Evolutionary conservation across 495 filamentous ascomycete genomes (phyloP), one percentile per base, ranked within the genome.

Genomic region (Gamarada debralockiae): DNA sequence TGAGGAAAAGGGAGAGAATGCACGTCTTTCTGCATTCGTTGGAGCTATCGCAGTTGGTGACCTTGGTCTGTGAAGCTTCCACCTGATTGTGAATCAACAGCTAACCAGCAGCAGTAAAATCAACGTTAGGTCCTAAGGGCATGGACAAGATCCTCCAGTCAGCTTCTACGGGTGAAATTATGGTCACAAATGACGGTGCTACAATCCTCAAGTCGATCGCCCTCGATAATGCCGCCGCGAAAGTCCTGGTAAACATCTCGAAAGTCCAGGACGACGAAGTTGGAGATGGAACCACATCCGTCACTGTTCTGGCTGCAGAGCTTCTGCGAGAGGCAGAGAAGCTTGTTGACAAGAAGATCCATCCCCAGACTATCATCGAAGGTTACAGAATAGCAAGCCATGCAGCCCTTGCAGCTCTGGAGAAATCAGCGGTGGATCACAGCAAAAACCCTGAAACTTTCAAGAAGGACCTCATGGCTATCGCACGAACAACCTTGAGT

Each of bases 111-210:
- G 20, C 68, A 61, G 93, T 98, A 21, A 98, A 98, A 81, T 93
- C 87, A 66, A 98, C 93, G 8, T 75, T 98, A 13, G 93, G 93
- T 12, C 95, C 93, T 1, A 97, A 97, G 75, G 93, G 93, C 61
- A 97, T 97, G 95, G 95, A 98, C 75, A 97, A 98, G 77, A 98
- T 98, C 69, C 73, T 97, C 68, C 93, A 97, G 68, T 97, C 92
- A 72, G 95, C 91, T 87, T 97, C 95, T 27, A 97, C 93, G 9
- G 89, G 90, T 59, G 88, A 97, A 53, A 96, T 97, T 60, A 87
- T 96, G 79, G 93, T 97, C 52, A 98, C 93, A 34, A 98, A 98
- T 69, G 93, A 98, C 73, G 93, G 93, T 60, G 93, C 93, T 49
- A 98, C 93, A 1, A 98, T 98, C 59, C 79, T 98, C 53, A 98